A percentile compares a stretch with the other conserved stretches of the same genome.
Conservation (phyloP, 305 asterid genomes). For the Fraxinus greggii region DNA sequence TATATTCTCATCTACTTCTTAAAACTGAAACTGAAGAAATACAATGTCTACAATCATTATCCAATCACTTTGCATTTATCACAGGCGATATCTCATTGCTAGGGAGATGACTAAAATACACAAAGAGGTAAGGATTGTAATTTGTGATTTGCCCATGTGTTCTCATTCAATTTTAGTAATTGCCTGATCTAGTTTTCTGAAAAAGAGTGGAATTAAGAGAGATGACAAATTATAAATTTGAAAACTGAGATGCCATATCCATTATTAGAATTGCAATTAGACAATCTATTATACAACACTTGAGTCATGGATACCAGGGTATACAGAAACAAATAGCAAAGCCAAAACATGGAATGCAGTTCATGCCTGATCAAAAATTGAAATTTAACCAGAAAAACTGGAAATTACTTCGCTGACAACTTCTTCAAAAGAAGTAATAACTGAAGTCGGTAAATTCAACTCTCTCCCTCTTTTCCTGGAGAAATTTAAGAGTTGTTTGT, state of each 20-base stretch:
- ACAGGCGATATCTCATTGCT: conserved; percentile 86
- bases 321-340: background rate
- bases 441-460: background rate
- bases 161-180: conserved; percentile 4
- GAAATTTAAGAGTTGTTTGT: background rate
- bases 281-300: background rate
- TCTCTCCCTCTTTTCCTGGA: background rate
- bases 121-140: conserved; percentile 63
- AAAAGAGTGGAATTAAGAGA: conserved; percentile 2
- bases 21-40: conserved; percentile 4
- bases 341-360: background rate
- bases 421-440: background rate
- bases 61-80: conserved; percentile 21
- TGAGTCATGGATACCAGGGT: conserved; percentile 4
- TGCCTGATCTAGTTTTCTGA: conserved; percentile 9
- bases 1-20: background rate
- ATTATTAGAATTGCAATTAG: conserved; percentile 7
- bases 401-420: background rate
- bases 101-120: conserved; percentile 90
- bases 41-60: background rate
- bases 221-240: background rate
- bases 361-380: background rate
- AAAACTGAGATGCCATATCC: background rate
- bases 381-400: background rate
- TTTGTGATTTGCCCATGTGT: conserved; percentile 11